Evolutionary conservation across 148 eudicot genomes (phyloP), one percentile per base, ranked within the genome.

Genomic region (Chenopodium suecicum): DNA sequence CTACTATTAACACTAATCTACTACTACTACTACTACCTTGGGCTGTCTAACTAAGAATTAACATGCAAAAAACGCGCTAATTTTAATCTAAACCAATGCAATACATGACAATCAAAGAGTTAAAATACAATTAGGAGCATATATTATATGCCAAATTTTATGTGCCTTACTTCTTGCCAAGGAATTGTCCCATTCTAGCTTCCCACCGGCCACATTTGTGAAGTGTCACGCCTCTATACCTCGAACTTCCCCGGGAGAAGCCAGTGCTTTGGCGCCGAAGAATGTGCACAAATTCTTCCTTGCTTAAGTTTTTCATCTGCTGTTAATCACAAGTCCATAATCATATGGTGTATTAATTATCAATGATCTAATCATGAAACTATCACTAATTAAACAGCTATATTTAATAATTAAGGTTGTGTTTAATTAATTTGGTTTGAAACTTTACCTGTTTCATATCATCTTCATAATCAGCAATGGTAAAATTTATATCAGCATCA

Each of bases 171-270:
- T 94, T 92, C 81, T 94, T 94, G 68, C 97, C 98, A 41, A 89
- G 86, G 68, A 91, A 86, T 77, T 92, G 98, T 20, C 94, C 97
- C 92, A 91, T 92, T 29, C 93, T 88, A 85, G 98, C 93, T 68
- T 94, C 98, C 98, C 98, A 94, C 13, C 91, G 88, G 78, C 97
- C 98, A 85, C 92, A 91, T 86, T 94, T 94, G 86, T 91, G 98
- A 82, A 91, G 89, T 14, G 93, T 91, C 7, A 91, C 94, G 8
- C 98, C 98, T 83, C 98, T 83, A 76, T 90, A 91, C 85, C 91
- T 91, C 27, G 98, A 94, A 82, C 87, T 90, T 22, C 98, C 97
- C 17, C 93, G 80, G 54, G 98, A 81, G 87, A 90, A 91, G 27
- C 97, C 97, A 27, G 85, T 90, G 87, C 94, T 94, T 52, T 90